These are phyloP conservation scores for Micractinium conductrix DNA, from an alignment of 139 green algal species.

Conservation along the genomic window DNA sequence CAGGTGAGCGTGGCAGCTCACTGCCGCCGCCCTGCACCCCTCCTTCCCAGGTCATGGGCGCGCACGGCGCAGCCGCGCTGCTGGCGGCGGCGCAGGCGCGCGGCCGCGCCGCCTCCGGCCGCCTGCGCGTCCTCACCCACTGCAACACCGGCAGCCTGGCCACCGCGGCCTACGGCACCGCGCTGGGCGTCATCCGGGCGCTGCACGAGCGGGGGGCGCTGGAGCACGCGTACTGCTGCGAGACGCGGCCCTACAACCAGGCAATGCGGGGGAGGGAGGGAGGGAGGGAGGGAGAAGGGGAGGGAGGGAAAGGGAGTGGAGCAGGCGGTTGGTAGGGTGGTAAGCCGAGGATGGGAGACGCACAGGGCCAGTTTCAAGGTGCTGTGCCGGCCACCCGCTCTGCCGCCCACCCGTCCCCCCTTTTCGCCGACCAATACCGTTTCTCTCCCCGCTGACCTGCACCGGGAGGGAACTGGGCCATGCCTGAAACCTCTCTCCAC, in stretches of 20 bases:
- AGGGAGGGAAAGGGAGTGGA: too few relatives aligned
- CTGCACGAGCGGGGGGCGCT: slow-evolving; percentile 64
- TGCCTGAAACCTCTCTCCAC: too few relatives aligned
- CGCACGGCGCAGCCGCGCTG: slow-evolving; percentile 78
- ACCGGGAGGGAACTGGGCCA: too few relatives aligned
- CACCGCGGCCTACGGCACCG: slow-evolving; percentile 91
- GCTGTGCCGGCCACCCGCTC: too few relatives aligned
- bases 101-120: background rate
- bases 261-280: background rate
- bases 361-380: too few relatives aligned
- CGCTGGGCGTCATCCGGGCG: slow-evolving; percentile 90
- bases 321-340: too few relatives aligned
- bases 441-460: background rate
- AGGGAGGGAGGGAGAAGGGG: too few relatives aligned
- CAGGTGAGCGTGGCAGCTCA: too few relatives aligned
- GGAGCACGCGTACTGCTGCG: slow-evolving; percentile 83
- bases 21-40: background rate
- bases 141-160: slow-evolving; percentile 98
- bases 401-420: too few relatives aligned
- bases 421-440: background rate
- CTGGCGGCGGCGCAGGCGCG: slow-evolving; percentile 54
- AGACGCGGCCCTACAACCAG: slow-evolving; percentile 98
- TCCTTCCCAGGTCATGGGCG: slow-evolving; percentile 74
- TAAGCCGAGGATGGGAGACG: too few relatives aligned
- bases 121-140: slow-evolving; percentile 90